Evolutionary conservation across 305 asterid genomes (phyloP).

Genomic region (Ajuga reptans): DNA sequence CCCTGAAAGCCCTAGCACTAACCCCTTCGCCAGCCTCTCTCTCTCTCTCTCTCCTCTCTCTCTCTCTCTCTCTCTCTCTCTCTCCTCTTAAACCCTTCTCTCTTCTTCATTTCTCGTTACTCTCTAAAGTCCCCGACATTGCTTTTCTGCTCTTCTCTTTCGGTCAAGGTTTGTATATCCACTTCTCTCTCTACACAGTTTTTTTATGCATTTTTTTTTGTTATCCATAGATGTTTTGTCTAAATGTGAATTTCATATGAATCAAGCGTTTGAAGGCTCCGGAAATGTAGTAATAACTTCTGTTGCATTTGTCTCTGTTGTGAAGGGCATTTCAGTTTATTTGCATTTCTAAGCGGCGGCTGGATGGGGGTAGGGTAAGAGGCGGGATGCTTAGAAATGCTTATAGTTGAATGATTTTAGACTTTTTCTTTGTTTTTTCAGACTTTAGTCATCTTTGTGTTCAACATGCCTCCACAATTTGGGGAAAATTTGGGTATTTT

Average conservation of each 20-base stretch:
- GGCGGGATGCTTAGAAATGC: not conserved
- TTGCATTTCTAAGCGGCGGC: not conserved
- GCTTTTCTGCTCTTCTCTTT: not conserved
- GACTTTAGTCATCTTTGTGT: not conserved
- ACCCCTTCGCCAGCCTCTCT: constrained; percentile 33
- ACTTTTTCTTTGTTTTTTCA: not conserved
- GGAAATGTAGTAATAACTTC: not conserved
- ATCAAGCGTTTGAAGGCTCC: not conserved
- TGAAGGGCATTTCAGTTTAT: not conserved
- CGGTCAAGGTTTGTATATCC: constrained; percentile 24
- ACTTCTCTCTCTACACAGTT: not conserved
- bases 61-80: not conserved
- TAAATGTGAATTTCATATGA: not conserved
- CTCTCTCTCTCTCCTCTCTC: constrained; percentile 9
- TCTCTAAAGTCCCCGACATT: not conserved
- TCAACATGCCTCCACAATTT: not conserved
- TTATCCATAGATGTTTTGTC: not conserved
- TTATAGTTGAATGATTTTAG: not conserved
- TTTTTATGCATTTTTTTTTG: not conserved
- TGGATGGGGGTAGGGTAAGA: not conserved
- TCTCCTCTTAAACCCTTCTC: constrained; percentile 24
- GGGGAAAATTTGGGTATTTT: not conserved
- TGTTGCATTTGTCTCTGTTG: not conserved
- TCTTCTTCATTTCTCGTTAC: not conserved
- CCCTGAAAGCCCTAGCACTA: constrained; percentile 24